Base-by-base conservation (phyloP, 2,329 filamentous ascomycete species). In the Spiromastix sp. region DNA sequence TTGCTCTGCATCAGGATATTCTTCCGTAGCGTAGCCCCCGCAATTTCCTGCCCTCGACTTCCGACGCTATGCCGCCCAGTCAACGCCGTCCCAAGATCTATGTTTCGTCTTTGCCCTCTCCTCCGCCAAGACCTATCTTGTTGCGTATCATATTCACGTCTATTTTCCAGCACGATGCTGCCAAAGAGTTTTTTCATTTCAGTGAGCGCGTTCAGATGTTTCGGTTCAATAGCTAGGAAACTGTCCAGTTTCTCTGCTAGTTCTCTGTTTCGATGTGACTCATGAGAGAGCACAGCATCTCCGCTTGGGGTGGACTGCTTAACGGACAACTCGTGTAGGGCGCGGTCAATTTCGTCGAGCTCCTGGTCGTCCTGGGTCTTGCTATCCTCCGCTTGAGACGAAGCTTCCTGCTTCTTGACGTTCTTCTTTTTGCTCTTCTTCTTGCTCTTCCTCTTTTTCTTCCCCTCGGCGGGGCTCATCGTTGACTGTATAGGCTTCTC, bases 1-100 rank as follows among this genome's bases (percentile, higher is more conserved):
- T 85, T 87, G 31, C 84, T 85, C 47, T 86, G 81, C 40, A 93
- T 77, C 51, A 94, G 89, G 9, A 84, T 71, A 51, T 94, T 95
- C 22, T 81, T 74, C 29, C 83, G 74, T 19, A 84, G 66, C 13
- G 81, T 78, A 20, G 85, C 68, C 34, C 85, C 79, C 1, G 78
- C 74, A 34, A 91, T 67, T 46, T 74, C 78, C 46, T 75, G 72
- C 1, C 71, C 70, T 16, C 74, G 70, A 11, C 71, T 72, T 4
- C 70, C 70, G 5, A 63, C 63, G 37, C 57, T 66, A 41, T 71
- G 69, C 40, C 66, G 61, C 9, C 70, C 71, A 16, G 68, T 68
- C 29, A 77, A 55, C 20, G 71, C 72, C 42, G 67, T 70, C 27
- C 71, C 71, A 12, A 78, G 52, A 44, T 68, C 64, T 26, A 68